A percentile compares a stretch with the other conserved stretches of the same genome.
Evolutionary conservation across 2,329 filamentous ascomycete genomes (phyloP).

Genomic region (Pseudogymnoascus sp.): DNA sequence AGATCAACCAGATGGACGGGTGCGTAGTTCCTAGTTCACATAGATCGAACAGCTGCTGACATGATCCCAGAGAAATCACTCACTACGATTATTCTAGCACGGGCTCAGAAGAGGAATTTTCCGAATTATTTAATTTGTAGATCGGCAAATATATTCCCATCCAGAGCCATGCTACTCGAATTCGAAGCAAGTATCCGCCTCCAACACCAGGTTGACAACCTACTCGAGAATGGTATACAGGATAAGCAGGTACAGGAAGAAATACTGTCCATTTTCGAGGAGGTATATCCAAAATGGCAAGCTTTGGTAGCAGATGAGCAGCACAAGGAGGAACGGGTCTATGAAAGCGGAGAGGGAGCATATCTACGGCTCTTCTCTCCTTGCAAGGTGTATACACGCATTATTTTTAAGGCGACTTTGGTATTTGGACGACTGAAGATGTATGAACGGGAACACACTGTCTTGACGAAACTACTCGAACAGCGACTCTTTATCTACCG

Average conservation of each 20-base stretch:
- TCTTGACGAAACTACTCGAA: conserved; percentile 65
- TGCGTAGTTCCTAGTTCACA: neutral
- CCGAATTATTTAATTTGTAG: conserved; percentile 85
- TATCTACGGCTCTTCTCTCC: conserved; percentile 87
- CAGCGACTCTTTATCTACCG: conserved; percentile 82
- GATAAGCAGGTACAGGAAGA: conserved; percentile 56
- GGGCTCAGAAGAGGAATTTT: conserved; percentile 80
- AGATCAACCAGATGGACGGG: conserved; percentile 86
- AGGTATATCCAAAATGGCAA: conserved; percentile 75
- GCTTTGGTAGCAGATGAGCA: conserved; percentile 64
- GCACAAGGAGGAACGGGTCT: conserved; percentile 66
- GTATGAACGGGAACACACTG: conserved; percentile 64
- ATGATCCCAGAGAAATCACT: conserved; percentile 68
- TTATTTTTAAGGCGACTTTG: conserved; percentile 78
- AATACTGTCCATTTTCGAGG: conserved; percentile 64
- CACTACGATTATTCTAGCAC: conserved; percentile 87
- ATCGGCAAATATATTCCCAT: conserved; percentile 79
- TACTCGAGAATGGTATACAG: conserved; percentile 69
- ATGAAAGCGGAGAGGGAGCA: conserved; percentile 75
- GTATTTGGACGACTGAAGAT: conserved; percentile 77
- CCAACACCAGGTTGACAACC: conserved; percentile 71
- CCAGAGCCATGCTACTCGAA: conserved; percentile 67
- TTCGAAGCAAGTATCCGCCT: conserved; percentile 81
- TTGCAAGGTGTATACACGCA: conserved; percentile 86
- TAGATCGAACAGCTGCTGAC: neutral